Evolutionary conservation across 1,139 yeast genomes (phyloP).

Genomic region (Kurtzmaniella natalensis): DNA sequence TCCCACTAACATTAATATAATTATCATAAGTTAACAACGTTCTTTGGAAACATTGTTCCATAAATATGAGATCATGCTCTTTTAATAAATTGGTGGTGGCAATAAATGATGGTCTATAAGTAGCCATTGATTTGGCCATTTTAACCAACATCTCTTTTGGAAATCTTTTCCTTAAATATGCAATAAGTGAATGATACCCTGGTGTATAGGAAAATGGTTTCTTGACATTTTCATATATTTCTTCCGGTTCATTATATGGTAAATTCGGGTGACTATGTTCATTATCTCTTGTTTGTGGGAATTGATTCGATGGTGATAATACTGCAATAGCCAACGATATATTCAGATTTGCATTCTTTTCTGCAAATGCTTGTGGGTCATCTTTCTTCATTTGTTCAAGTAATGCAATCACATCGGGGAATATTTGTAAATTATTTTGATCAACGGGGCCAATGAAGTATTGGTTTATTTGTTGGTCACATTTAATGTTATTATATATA

Average conservation of each 20-base stretch:
- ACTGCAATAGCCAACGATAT: slow-evolving; percentile 55
- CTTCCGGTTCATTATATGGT: slow-evolving; percentile 65
- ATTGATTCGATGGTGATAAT: slow-evolving; percentile 33
- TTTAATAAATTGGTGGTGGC: slow-evolving; percentile 87
- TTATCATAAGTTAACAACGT: slow-evolving; percentile 85
- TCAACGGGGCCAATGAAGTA: slow-evolving; percentile 51
- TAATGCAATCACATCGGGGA: slow-evolving; percentile 53
- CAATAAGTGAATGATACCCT: slow-evolving; percentile 79
- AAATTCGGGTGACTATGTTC: slow-evolving; percentile 14
- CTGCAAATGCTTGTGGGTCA: slow-evolving; percentile 40
- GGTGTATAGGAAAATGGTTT: slow-evolving; percentile 85
- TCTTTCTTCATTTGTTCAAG: slow-evolving; percentile 38
- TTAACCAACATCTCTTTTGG: slow-evolving; percentile 65
- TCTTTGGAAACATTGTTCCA: slow-evolving; percentile 95
- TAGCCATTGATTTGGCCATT: slow-evolving; percentile 87
- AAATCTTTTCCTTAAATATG: slow-evolving; percentile 70
- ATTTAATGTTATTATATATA: slow-evolving; percentile 15
- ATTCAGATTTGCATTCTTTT: slow-evolving; percentile 38
- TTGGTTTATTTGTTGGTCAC: slow-evolving; percentile 54
- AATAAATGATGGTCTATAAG: slow-evolving; percentile 85
- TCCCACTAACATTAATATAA: slow-evolving; percentile 78
- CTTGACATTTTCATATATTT: slow-evolving; percentile 69
- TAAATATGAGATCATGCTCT: slow-evolving; percentile 86
- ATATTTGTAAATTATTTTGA: slow-evolving; percentile 29
- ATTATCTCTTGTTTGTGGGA: slow-evolving; percentile 18